These are phyloP conservation scores for Phoma sp. DNA, from an alignment of 2,329 filamentous ascomycete species.

Conservation along the genomic window DNA sequence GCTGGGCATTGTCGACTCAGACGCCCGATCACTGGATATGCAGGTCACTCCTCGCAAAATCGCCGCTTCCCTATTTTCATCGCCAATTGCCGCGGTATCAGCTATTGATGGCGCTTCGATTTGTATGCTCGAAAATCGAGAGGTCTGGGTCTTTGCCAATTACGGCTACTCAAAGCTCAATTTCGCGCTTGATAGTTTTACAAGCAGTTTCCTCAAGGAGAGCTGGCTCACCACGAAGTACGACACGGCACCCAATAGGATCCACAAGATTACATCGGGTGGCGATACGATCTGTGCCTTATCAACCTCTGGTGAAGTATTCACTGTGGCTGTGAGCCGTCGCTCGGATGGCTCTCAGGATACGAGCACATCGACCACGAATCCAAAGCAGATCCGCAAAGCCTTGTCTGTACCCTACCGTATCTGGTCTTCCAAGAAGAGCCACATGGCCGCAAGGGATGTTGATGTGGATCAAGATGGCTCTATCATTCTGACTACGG, in stretches of 20 bases:
- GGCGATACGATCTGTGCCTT: constrained; percentile 92
- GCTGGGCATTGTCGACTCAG: constrained; percentile 91
- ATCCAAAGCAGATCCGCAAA: constrained; percentile 86
- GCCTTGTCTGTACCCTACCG: constrained; percentile 80
- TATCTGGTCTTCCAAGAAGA: constrained; percentile 89
- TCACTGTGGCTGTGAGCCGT: constrained; percentile 78
- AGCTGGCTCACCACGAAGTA: constrained; percentile 72
- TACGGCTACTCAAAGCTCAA: constrained; percentile 93
- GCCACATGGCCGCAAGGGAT: constrained; percentile 82
- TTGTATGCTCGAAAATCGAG: constrained; percentile 83
- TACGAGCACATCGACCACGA: constrained; percentile 79
- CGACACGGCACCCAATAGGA: constrained; percentile 70
- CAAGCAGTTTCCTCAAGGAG: constrained; percentile 72
- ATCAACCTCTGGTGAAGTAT: constrained; percentile 84
- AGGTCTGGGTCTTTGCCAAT: constrained; percentile 93
- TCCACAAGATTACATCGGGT: constrained; percentile 80
- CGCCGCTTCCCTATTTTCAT: constrained; percentile 80
- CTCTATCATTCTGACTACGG: constrained; percentile 91
- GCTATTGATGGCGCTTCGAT: constrained; percentile 91
- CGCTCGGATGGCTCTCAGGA: constrained; percentile 67
- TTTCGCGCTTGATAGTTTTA: constrained; percentile 79
- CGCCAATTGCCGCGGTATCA: constrained; percentile 77
- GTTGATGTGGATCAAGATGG: constrained; percentile 91
- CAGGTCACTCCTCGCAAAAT: constrained; percentile 86
- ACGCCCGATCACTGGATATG: constrained; percentile 87